Evolutionary conservation across 2,329 filamentous ascomycete genomes (phyloP).

Genomic region (Cladosporium sp.): DNA sequence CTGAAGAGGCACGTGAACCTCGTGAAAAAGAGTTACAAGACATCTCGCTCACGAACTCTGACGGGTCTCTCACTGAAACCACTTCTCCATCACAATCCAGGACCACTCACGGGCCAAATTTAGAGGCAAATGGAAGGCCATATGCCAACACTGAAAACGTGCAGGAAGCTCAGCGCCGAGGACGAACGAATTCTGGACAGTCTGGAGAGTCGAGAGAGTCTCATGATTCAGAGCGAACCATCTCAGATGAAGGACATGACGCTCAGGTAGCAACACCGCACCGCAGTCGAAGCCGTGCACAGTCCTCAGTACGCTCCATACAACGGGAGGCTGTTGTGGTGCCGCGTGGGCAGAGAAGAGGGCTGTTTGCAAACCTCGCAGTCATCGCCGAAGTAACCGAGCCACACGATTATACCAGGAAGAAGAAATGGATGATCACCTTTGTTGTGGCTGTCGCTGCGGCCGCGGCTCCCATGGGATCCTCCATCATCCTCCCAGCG

Average conservation of each 20-base stretch:
- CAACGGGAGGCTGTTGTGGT: slow-evolving; percentile 38
- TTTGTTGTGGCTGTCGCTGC: slow-evolving; percentile 71
- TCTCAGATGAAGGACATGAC: slow-evolving; percentile 23
- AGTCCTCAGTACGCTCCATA: slow-evolving; percentile 24
- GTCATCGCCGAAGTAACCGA: slow-evolving; percentile 74
- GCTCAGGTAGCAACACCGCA: slow-evolving; percentile 25
- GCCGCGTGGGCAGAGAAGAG: slow-evolving; percentile 56
- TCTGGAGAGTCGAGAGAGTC: slow-evolving; percentile 14
- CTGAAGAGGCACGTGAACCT: not conserved
- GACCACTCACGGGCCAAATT: not conserved
- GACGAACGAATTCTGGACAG: slow-evolving; percentile 1
- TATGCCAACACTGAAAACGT: not conserved
- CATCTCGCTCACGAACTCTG: not conserved
- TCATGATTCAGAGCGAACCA: slow-evolving; percentile 21
- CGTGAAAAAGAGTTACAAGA: not conserved
- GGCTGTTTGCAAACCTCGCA: slow-evolving; percentile 65
- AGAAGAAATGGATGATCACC: slow-evolving; percentile 81
- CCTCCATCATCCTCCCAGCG: slow-evolving; percentile 74
- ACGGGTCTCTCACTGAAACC: not conserved
- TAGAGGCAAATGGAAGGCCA: not conserved
- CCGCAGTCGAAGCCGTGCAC: slow-evolving; percentile 22
- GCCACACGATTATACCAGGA: slow-evolving; percentile 66
- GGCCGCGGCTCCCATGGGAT: slow-evolving; percentile 75
- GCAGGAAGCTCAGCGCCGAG: not conserved
- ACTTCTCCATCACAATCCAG: not conserved